phyloP scores from a whole-genome alignment of 495 filamentous ascomycete species.

The Xylaria telfairii region DNA sequence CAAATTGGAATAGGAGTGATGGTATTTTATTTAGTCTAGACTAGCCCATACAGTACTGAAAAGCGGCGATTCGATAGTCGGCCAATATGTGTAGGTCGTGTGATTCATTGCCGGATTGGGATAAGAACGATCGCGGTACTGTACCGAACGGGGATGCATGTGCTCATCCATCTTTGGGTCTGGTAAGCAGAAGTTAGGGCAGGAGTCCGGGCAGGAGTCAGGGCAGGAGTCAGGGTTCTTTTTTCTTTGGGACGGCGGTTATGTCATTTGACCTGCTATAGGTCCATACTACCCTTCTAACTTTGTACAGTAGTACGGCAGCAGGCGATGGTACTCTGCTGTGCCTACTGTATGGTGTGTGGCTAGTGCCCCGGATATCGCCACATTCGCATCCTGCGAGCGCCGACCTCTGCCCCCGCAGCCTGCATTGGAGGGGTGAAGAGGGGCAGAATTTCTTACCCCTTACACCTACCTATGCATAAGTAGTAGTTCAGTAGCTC shows the following conservation, averaged over 20 bases:
- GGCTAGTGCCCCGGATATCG: background rate
- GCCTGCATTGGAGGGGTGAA: constrained; percentile 16
- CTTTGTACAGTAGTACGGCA: background rate
- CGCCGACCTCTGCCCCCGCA: background rate
- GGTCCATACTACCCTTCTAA: no score
- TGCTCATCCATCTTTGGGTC: background rate
- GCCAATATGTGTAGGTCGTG: constrained; percentile 9
- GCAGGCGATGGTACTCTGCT: no score
- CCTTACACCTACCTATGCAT: background rate
- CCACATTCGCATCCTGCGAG: background rate
- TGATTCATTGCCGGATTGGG: constrained; percentile 12
- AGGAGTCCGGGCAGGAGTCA: no score
- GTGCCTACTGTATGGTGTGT: background rate
- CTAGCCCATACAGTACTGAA: background rate
- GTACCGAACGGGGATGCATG: background rate
- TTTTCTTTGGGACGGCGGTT: background rate
- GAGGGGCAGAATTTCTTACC: constrained; percentile 10
- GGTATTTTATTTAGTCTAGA: background rate
- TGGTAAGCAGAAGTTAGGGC: no score
- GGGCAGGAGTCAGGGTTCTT: no score
- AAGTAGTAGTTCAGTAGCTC: background rate
- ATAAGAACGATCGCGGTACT: background rate
- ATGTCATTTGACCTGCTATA: constrained; percentile 7
- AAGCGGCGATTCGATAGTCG: background rate
- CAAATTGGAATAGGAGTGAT: no score